Conservation (phyloP, 202 grass and related monocot genomes). For the Zizania palustris region DNA sequence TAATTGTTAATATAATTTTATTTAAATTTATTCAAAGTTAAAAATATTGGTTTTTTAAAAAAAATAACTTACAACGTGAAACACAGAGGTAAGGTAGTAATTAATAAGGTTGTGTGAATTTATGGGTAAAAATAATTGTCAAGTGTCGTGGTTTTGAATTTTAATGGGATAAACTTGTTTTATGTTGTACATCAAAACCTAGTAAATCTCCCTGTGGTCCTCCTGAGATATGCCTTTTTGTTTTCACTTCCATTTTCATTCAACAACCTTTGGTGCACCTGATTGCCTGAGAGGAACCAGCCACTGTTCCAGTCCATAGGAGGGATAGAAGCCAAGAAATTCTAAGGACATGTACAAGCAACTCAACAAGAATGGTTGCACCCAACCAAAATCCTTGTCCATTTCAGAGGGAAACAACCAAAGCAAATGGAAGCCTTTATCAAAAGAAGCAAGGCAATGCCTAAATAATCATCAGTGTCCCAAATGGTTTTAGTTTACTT, state of each 20-base stretch:
- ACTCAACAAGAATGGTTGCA: conserved; percentile 32
- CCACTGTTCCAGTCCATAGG: conserved; percentile 11
- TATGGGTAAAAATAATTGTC: background rate
- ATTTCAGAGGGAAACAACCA: conserved; percentile 38
- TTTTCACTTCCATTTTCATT: background rate
- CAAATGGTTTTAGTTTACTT: conserved; percentile 47
- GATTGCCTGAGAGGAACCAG: background rate
- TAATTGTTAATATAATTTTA: too few relatives aligned
- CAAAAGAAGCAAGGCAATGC: conserved; percentile 12
- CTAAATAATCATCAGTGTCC: conserved; percentile 39
- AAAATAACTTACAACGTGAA: too few relatives aligned
- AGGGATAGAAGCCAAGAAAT: background rate
- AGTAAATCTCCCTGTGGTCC: background rate
- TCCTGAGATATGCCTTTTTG: background rate
- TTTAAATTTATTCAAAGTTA: too few relatives aligned
- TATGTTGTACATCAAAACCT: background rate
- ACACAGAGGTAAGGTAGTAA: too few relatives aligned
- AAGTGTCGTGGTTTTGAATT: background rate
- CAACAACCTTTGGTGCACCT: background rate
- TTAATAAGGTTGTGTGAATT: background rate
- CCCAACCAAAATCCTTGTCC: conserved; percentile 41
- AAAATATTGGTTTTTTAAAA: too few relatives aligned
- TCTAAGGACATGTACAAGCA: conserved; percentile 17
- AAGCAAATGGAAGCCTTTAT: conserved; percentile 36
- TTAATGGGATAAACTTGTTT: too few relatives aligned